A percentile compares a stretch with the other conserved stretches of the same genome.
phyloP scores from a whole-genome alignment of 306 rosid species.

The Bauhinia variegata region DNA sequence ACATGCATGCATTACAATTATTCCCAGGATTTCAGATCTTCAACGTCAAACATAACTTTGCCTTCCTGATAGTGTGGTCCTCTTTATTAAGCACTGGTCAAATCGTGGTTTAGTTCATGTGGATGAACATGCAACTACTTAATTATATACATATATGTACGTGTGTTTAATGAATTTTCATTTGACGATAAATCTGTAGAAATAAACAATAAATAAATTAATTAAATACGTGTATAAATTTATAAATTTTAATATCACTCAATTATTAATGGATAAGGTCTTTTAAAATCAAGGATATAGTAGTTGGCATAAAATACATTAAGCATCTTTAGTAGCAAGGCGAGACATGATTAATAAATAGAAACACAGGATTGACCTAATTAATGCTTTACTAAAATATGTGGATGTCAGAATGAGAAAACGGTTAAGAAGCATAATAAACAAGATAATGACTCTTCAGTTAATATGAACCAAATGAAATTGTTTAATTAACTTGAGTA shows the following conservation, averaged over 20 bases:
- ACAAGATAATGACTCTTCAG: conserved; percentile 44
- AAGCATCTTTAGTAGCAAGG: conserved; percentile 9
- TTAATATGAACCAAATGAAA: conserved; percentile 31
- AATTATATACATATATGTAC: too few relatives aligned
- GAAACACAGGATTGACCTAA: neutral
- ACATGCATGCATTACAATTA: neutral
- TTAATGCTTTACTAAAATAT: conserved; percentile 17
- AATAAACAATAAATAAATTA: too few relatives aligned
- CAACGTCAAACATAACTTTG: neutral
- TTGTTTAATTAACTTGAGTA: neutral
- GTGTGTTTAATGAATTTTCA: too few relatives aligned
- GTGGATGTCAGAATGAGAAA: conserved; percentile 31
- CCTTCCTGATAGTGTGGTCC: too few relatives aligned
- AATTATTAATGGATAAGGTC: too few relatives aligned
- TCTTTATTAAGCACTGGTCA: too few relatives aligned
- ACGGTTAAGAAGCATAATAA: conserved; percentile 29
- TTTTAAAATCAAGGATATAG: neutral
- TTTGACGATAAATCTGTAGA: too few relatives aligned
- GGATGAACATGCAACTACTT: too few relatives aligned
- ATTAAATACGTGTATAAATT: too few relatives aligned
- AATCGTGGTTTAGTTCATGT: too few relatives aligned
- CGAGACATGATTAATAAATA: neutral
- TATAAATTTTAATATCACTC: too few relatives aligned
- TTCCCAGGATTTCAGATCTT: conserved; percentile 6
- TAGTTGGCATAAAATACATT: conserved; percentile 9